Evolutionary conservation across 345 rosid species (phyloP), one percentile per base, ranked within the genome.

Genomic region (Combretum micranthum): DNA sequence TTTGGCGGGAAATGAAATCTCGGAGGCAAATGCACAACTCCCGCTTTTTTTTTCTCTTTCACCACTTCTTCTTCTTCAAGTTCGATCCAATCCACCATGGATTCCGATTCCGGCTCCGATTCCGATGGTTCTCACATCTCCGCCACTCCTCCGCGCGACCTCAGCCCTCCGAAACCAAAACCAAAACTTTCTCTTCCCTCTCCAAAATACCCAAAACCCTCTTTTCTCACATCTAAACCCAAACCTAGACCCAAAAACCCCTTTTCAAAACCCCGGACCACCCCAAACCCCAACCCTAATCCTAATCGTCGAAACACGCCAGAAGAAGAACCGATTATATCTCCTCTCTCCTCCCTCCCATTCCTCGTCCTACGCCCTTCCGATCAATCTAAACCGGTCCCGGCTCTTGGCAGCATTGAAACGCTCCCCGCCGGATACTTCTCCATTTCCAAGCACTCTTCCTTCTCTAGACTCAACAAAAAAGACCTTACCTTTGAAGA

Each of bases 111-210:
- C 65, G 93, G 81, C 68, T 81, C 96, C 47, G 93, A 88, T 68
- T 88, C 97, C 75, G 88, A 75, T 57, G 87, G 89, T 21, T 92
- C 97, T 47, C 85, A 86, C 75, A 58, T 92, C 69, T 88, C 98
- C 57, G 77, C 84, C 57, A 92, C 98, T 58, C 95, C 98, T 75
- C 98, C 98, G 6, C 73, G 90, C 49, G 75, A 65, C 55, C 47
- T 70, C 13, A 64, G 49, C 43, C 77, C 72, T 0, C 70, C 80
- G 1, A 64, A 63, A 2, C 64, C 10, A n/a, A n/a, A n/a, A n/a
- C n/a, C n/a, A 19, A 21, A 32, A 4, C 49, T 20, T 57, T 12
- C 42, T 19, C 23, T 14, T 32, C 14, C 55, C 53, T 8, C 58
- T 8, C 77, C 60, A 12, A 52, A 62, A 21, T 56, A 61, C 2